These are phyloP conservation scores for Astraeus odoratus DNA, from an alignment of 768 basidiomycete species.

Conservation along the genomic window DNA sequence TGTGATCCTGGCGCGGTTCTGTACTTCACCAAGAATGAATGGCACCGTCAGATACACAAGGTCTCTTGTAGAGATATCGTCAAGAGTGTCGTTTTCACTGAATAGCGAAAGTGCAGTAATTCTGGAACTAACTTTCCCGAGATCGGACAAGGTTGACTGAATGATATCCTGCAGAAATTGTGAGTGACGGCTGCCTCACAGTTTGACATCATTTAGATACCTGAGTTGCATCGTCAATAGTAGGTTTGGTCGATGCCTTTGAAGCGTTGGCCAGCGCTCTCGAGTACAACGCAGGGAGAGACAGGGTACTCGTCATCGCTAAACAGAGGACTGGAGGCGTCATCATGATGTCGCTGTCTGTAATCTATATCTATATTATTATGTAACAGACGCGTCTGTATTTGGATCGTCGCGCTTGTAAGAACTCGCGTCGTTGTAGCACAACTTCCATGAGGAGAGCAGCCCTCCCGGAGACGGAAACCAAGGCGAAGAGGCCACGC, in stretches of 20 bases:
- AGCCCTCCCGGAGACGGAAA: background rate
- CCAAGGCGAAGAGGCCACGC: background rate
- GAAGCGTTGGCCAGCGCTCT: slow-evolving; percentile 33
- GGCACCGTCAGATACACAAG: slow-evolving; percentile 71
- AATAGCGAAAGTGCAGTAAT: slow-evolving; percentile 63
- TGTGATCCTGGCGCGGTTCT: slow-evolving; percentile 49
- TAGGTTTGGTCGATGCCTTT: slow-evolving; percentile 34
- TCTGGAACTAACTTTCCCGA: slow-evolving; percentile 45
- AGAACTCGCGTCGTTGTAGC: too few species aligned
- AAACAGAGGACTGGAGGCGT: too few species aligned
- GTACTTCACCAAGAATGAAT: slow-evolving; percentile 58
- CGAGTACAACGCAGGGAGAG: slow-evolving; percentile 34
- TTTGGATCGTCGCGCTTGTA: too few species aligned
- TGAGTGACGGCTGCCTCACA: background rate
- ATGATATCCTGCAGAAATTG: slow-evolving; percentile 48
- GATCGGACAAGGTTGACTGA: slow-evolving; percentile 46
- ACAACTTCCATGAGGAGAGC: slow-evolving; percentile 8
- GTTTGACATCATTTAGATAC: slow-evolving; percentile 17
- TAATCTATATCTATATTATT: too few species aligned
- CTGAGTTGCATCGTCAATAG: slow-evolving; percentile 40
- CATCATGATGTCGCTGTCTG: too few species aligned
- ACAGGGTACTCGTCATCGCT: slow-evolving; percentile 15
- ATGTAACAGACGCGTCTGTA: too few species aligned
- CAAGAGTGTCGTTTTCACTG: slow-evolving; percentile 76
- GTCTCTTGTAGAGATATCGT: slow-evolving; percentile 75